Conservation (phyloP, 768 basidiomycete species). For the Suillus placidus region DNA sequence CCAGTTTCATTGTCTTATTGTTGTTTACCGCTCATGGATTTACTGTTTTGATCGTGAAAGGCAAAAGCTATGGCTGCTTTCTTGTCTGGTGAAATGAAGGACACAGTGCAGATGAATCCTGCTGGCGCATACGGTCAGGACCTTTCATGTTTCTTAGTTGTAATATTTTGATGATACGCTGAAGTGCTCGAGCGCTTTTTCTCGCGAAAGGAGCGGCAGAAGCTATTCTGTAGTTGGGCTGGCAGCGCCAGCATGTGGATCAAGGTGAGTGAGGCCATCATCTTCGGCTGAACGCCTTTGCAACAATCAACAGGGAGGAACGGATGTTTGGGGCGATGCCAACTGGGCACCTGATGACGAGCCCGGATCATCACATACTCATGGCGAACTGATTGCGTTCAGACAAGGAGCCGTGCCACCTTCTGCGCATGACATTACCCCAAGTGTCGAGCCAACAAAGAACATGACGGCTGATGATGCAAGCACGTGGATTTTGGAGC, state of each 20-base stretch:
- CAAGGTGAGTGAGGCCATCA: slow-evolving; percentile 52
- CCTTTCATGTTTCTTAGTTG: background rate
- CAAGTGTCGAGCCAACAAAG: slow-evolving; percentile 23
- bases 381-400: slow-evolving; percentile 86
- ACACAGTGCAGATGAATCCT: slow-evolving; percentile 84
- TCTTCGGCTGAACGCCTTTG: too few species aligned
- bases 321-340: slow-evolving; percentile 79
- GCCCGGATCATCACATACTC: slow-evolving; percentile 53
- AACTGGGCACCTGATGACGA: slow-evolving; percentile 82
- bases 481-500: slow-evolving; percentile 76
- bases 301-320: slow-evolving; percentile 61
- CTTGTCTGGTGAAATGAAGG: slow-evolving; percentile 94
- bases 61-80: slow-evolving; percentile 96
- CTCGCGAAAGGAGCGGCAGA: slow-evolving; percentile 84
- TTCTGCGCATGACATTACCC: slow-evolving; percentile 11
- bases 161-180: background rate
- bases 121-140: slow-evolving; percentile 72
- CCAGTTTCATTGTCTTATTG: background rate
- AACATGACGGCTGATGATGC: slow-evolving; percentile 85
- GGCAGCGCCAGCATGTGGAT: slow-evolving; percentile 94
- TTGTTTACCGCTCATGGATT: background rate
- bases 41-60: slow-evolving; percentile 39
- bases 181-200: slow-evolving; percentile 87
- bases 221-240: slow-evolving; percentile 92
- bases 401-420: slow-evolving; percentile 36